phyloP scores from a whole-genome alignment of 1,139 yeast genomes.

The Scheffersomyces illinoinensis region DNA sequence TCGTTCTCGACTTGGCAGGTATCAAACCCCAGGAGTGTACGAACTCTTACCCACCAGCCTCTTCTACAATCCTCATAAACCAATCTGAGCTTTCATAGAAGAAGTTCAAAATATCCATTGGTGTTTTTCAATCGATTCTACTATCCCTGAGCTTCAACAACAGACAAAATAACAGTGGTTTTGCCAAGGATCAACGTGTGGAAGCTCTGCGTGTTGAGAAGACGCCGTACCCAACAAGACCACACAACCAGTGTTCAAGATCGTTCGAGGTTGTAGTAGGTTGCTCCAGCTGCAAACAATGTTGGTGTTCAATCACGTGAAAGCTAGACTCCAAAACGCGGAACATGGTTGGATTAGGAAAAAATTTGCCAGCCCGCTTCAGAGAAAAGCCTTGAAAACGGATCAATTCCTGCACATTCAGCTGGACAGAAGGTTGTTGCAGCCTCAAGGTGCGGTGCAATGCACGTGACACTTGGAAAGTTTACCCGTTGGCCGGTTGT shows the following conservation, averaged over 20 bases:
- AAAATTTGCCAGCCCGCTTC: background rate
- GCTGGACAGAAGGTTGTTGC: background rate
- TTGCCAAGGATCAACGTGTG: slow-evolving; percentile 99
- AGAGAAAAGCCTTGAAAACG: background rate
- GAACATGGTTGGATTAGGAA: background rate
- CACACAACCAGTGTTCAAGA: slow-evolving; percentile 48
- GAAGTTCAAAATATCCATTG: background rate
- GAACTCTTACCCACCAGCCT: background rate
- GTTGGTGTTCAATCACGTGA: background rate
- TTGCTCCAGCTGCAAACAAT: background rate
- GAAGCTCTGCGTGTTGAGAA: slow-evolving; percentile 99
- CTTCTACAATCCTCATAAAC: background rate
- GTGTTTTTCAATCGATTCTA: background rate
- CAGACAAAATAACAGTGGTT: slow-evolving; percentile 54
- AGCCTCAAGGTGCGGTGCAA: background rate
- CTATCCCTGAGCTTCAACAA: background rate
- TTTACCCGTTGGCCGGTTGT: background rate
- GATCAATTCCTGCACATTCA: background rate
- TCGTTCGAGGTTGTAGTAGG: background rate
- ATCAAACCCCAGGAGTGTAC: background rate
- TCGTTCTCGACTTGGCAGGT: background rate
- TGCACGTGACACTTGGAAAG: background rate
- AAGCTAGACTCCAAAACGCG: background rate
- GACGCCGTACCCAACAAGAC: slow-evolving; percentile 99
- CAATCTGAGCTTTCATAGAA: background rate